Conservation (phyloP, 129 eudicot genomes). For the Logfia minima region DNA sequence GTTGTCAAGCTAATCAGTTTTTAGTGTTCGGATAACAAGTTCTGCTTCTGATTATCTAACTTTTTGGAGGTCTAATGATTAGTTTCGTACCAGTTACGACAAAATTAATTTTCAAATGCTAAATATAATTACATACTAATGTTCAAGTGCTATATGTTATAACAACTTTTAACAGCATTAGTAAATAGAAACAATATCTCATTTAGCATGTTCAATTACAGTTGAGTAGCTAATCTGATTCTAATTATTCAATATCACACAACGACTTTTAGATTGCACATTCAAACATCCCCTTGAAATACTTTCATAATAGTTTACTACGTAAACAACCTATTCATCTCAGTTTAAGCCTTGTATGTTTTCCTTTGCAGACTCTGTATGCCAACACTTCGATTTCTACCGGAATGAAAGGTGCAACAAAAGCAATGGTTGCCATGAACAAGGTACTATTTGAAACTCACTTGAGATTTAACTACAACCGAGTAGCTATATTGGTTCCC, state of each 20-base stretch:
- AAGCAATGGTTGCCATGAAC: conserved; percentile 97
- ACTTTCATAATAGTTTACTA: not conserved
- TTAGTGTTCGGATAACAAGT: conserved; percentile 1
- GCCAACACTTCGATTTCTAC: conserved; percentile 91
- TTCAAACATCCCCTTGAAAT: not conserved
- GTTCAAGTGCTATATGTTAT: not conserved
- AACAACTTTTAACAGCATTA: not conserved
- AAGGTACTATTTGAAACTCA: conserved; percentile 45
- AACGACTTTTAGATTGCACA: not conserved
- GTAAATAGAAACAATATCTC: not conserved
- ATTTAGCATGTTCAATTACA: not conserved
- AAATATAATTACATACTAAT: too few relatives aligned
- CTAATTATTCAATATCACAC: not conserved
- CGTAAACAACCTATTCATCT: not conserved
- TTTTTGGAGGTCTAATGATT: not conserved
- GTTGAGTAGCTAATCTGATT: not conserved
- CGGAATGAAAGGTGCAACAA: conserved; percentile 99
- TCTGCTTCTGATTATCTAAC: not conserved
- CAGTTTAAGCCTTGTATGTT: conserved; percentile 1
- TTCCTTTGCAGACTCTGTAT: conserved; percentile 60
- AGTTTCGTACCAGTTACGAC: not conserved
- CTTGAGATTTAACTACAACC: conserved; percentile 1
- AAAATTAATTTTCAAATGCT: not conserved
- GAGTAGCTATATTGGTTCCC: not conserved
- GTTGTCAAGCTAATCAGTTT: not conserved